These are phyloP conservation scores for Phytophthora citrophthora DNA, from an alignment of 352 stramenopile species.

Conservation along the genomic window DNA sequence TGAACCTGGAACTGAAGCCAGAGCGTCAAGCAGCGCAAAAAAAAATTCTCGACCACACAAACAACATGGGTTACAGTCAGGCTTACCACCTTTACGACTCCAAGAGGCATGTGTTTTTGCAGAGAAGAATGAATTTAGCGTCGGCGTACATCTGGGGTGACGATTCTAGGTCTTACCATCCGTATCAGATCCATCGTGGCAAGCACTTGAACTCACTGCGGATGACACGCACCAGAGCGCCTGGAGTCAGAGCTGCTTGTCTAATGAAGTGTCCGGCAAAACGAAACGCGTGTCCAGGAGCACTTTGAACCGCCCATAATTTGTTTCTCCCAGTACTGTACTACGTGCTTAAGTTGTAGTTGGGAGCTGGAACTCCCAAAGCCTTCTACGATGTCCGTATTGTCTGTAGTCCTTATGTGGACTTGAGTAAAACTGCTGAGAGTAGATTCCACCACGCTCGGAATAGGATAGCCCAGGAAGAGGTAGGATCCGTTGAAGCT, in stretches of 20 bases:
- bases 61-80: neutral
- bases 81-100: too few species aligned
- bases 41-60: conserved; percentile 7
- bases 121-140: conserved; percentile 22
- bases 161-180: conserved; percentile 1
- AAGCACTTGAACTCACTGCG: conserved; percentile 1
- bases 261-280: neutral
- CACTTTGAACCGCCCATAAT: too few species aligned
- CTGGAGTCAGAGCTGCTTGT: neutral
- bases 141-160: conserved; percentile 12
- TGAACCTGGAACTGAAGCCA: neutral
- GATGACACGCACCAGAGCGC: neutral
- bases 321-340: too few species aligned
- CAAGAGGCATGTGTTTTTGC: conserved; percentile 12
- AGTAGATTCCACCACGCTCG: too few species aligned
- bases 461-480: too few species aligned
- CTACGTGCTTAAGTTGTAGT: too few species aligned
- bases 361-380: too few species aligned
- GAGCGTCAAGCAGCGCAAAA: conserved; percentile 2
- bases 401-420: too few species aligned
- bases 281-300: neutral
- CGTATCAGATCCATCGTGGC: conserved; percentile 19
- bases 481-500: too few species aligned
- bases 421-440: too few species aligned
- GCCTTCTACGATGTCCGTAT: too few species aligned